These are phyloP conservation scores for Rosa multiflora DNA, from an alignment of 306 rosid species.

Conservation along the genomic window DNA sequence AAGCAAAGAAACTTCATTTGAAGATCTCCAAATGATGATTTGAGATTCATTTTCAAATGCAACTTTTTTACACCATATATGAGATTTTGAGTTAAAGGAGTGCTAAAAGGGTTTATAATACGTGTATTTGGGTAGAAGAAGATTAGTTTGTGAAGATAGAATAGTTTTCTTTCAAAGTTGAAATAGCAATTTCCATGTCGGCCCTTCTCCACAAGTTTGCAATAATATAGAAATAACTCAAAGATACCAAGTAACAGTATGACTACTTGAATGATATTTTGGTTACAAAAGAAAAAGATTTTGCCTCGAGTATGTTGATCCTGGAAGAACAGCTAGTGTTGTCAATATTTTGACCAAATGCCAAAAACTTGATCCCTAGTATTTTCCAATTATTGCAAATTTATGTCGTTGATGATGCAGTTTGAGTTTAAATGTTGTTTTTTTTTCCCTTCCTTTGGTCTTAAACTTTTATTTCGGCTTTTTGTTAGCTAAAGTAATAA, in stretches of 20 bases:
- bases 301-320: neutral
- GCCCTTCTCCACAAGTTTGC: neutral
- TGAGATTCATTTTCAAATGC: too few species aligned
- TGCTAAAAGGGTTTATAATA: too few species aligned
- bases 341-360: neutral
- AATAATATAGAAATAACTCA: neutral
- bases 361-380: neutral
- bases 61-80: too few species aligned
- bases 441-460: neutral
- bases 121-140: too few species aligned
- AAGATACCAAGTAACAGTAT: neutral
- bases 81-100: too few species aligned
- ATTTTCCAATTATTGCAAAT: neutral
- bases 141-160: too few species aligned
- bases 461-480: neutral
- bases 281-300: neutral
- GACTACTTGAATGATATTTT: neutral
- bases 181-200: neutral
- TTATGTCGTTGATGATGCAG: neutral
- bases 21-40: too few species aligned
- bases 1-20: too few species aligned
- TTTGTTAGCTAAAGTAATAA: neutral
- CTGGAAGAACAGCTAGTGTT: neutral
- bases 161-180: neutral
- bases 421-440: neutral